Conservation (phyloP, 2,329 filamentous ascomycete genomes). For the Epicoccum nigrum region DNA sequence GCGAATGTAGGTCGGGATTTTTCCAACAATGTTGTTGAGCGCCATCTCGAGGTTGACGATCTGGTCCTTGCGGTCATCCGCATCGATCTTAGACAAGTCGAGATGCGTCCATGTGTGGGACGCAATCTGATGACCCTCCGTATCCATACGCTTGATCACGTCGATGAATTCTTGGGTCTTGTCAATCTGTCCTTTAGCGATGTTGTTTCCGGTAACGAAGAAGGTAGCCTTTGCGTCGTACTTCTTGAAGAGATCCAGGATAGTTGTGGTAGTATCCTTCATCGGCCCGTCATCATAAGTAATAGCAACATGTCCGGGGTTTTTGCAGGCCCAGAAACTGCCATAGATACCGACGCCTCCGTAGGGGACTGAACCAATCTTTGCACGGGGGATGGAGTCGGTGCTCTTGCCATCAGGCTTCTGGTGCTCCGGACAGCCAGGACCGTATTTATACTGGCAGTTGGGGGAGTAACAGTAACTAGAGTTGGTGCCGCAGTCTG, state of each 20-base stretch:
- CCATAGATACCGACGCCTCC: constrained; percentile 61
- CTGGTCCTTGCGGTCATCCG: constrained; percentile 50
- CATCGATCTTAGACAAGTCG: constrained; percentile 49
- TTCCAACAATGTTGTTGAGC: constrained; percentile 57
- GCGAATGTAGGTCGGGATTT: constrained; percentile 59
- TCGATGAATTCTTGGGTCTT: constrained; percentile 52
- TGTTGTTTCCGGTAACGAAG: constrained; percentile 64
- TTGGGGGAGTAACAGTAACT: constrained; percentile 64
- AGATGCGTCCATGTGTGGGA: constrained; percentile 61
- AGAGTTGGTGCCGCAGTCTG: constrained; percentile 57
- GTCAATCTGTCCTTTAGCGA: constrained; percentile 60
- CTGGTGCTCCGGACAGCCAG: constrained; percentile 64
- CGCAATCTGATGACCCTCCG: constrained; percentile 63
- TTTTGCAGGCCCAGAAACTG: constrained; percentile 43
- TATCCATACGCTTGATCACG: constrained; percentile 59
- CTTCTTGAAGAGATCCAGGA: constrained; percentile 63
- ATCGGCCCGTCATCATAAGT: constrained; percentile 69
- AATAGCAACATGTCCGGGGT: constrained; percentile 63
- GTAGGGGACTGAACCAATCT: constrained; percentile 60
- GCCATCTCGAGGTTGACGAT: constrained; percentile 60
- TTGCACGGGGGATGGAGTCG: constrained; percentile 55
- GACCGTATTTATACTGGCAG: constrained; percentile 64
- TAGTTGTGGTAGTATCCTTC: constrained; percentile 62
- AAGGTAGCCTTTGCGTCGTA: constrained; percentile 69
- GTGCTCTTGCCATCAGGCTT: constrained; percentile 61